Base-by-base conservation (phyloP, 176 grass and related monocot genomes). In the Phoenix dactylifera region DNA sequence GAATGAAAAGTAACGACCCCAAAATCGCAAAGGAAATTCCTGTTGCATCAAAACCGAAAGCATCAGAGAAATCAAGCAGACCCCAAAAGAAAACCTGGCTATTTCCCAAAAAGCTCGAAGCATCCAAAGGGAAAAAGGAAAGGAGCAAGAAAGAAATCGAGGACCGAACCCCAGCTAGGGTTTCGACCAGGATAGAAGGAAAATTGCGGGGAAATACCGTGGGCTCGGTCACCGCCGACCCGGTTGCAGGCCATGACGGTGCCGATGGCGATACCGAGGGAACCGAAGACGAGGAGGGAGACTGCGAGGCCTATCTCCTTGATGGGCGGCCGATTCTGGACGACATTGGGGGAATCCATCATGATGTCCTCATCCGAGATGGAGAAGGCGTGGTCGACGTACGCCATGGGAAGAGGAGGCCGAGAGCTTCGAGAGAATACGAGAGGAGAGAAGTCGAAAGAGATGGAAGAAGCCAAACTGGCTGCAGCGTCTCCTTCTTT, bases 21-120 rank as follows among this genome's bases (percentile, higher is more conserved):
- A 55, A 55, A 22, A 55, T 55, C 18, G 54, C 54, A 55, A 55
- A 55, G 54, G 22, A 55, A 55, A 55, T 5, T 22, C 54, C 54
- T 55, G 54, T 55, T 22, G 35, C 35, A 55, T 20, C 6, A 55
- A 18, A 18, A 55, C 18, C 6, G 7, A 6, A 55, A 7, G 22
- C 23, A 18, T 7, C 54, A 18, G 16, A 7, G 35, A 19, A 20
- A 20, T 55, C 22, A 19, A 55, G 5, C 3, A 0, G 0, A 7
- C 7, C 54, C 22, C 7, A 3, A 10, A 22, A 18, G n/a, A 7
- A 22, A 19, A 55, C 7, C 7, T 55, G 1, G 10, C 6, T 55
- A 3, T 20, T 18, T 6, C 4, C 54, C n/a, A 19, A 20, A 23
- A 22, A 55, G 3, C 9, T 23, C 7, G 6, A 19, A 54, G 52